phyloP scores from a whole-genome alignment of 75 land plant species.

The Larix kaempferi region DNA sequence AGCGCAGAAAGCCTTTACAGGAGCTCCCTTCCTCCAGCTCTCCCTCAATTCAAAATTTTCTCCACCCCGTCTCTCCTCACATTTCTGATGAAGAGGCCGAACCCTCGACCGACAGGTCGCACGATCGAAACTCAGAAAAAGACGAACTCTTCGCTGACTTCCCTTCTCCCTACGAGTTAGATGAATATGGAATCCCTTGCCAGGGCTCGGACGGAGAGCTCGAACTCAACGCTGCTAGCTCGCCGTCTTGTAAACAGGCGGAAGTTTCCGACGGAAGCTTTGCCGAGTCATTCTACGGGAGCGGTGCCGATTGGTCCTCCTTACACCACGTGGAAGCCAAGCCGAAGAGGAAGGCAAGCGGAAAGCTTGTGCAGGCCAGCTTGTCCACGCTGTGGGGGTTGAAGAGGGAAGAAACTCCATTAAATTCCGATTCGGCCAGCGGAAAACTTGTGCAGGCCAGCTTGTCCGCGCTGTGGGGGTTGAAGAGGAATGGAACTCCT shows the following conservation, averaged over 20 bases:
- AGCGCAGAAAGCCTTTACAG: no score
- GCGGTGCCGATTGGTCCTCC: constrained; percentile 8
- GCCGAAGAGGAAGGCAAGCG: neutral
- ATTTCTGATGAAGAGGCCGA: neutral
- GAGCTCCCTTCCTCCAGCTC: no score
- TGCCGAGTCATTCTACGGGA: neutral
- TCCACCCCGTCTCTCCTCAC: no score
- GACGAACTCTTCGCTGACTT: neutral
- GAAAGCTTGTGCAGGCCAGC: neutral
- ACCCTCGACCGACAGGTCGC: neutral
- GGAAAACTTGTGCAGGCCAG: neutral
- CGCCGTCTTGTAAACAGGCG: neutral
- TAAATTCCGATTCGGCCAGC: neutral
- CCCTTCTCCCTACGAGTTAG: neutral
- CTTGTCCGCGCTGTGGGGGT: neutral
- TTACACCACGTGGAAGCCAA: neutral
- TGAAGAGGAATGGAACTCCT: neutral
- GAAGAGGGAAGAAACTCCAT: neutral
- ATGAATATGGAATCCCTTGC: constrained; percentile 1
- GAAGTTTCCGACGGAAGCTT: neutral
- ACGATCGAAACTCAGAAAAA: neutral
- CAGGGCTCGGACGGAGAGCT: neutral
- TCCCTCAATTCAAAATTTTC: no score
- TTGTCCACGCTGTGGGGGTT: neutral
- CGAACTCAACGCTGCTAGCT: neutral